phyloP scores from a whole-genome alignment of 805 yeast species.

The Candida orba region DNA sequence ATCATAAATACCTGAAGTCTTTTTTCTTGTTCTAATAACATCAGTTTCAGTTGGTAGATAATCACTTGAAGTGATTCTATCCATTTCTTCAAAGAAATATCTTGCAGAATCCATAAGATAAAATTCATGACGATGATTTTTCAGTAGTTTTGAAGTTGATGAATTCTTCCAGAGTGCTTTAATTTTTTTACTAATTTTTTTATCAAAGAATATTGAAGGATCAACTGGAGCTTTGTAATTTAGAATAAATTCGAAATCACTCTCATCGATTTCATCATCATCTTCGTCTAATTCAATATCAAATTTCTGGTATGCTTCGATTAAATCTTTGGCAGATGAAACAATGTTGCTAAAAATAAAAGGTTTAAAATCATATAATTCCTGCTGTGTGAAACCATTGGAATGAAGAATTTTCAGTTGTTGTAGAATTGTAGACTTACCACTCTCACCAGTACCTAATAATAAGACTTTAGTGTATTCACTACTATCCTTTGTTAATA shows the following conservation, averaged over 20 bases:
- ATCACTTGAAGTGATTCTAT: slow-evolving; percentile 48
- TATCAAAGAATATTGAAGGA: slow-evolving; percentile 46
- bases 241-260: slow-evolving; percentile 20
- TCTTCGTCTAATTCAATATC: slow-evolving; percentile 23
- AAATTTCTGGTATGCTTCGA: slow-evolving; percentile 56
- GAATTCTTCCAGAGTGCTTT: slow-evolving; percentile 48
- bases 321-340: slow-evolving; percentile 67
- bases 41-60: slow-evolving; percentile 74
- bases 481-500: slow-evolving; percentile 23
- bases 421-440: slow-evolving; percentile 40
- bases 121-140: slow-evolving; percentile 58
- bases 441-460: slow-evolving; percentile 71
- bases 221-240: slow-evolving; percentile 36
- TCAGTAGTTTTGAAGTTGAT: slow-evolving; percentile 49
- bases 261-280: slow-evolving; percentile 26
- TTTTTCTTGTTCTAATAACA: slow-evolving; percentile 79
- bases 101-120: slow-evolving; percentile 81
- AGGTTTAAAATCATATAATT: slow-evolving; percentile 65
- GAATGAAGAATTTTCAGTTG: slow-evolving; percentile 35
- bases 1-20: slow-evolving; percentile 89
- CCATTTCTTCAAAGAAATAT: slow-evolving; percentile 64
- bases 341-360: slow-evolving; percentile 71
- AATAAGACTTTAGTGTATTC: slow-evolving; percentile 64
- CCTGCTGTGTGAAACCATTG: slow-evolving; percentile 42
- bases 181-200: slow-evolving; percentile 41